A percentile compares a stretch with the other conserved stretches of the same genome.
Conservation (phyloP, 176 grass and related monocot species). For the Poa annua region DNA sequence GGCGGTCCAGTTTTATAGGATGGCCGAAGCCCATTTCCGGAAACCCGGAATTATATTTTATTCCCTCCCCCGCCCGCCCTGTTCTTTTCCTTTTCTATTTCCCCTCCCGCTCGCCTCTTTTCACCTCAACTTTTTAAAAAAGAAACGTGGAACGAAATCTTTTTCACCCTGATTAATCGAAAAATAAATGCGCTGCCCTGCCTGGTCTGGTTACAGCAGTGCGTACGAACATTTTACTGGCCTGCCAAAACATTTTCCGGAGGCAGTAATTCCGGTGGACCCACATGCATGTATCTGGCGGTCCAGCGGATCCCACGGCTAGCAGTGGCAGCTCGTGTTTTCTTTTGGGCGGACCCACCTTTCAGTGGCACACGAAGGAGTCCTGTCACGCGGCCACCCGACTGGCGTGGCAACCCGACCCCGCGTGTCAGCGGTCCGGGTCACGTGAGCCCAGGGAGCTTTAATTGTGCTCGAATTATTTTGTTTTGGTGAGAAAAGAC, state of each 20-base stretch:
- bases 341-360: not conserved
- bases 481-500: no score
- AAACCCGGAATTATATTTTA: constrained; percentile 41
- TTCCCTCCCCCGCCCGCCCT: not conserved
- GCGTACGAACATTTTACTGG: not conserved
- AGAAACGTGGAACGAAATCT: not conserved
- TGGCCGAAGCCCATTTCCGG: constrained; percentile 44
- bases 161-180: not conserved
- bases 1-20: constrained; percentile 63
- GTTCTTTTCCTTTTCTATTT: not conserved
- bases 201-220: not conserved
- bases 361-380: not conserved
- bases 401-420: constrained; percentile 22
- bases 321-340: no score
- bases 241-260: constrained; percentile 3
- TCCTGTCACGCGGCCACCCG: constrained; percentile 22
- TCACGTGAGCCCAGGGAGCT: constrained; percentile 22
- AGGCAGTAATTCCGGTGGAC: constrained; percentile 27
- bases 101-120: not conserved
- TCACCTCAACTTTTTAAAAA: not conserved
- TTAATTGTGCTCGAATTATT: constrained; percentile 27
- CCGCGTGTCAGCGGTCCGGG: not conserved
- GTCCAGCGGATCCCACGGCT: not conserved
- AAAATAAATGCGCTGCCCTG: constrained; percentile 17
- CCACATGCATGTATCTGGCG: constrained; percentile 34